Conservation (phyloP, 2,329 filamentous ascomycete species). For the Alternaria gaisen region DNA sequence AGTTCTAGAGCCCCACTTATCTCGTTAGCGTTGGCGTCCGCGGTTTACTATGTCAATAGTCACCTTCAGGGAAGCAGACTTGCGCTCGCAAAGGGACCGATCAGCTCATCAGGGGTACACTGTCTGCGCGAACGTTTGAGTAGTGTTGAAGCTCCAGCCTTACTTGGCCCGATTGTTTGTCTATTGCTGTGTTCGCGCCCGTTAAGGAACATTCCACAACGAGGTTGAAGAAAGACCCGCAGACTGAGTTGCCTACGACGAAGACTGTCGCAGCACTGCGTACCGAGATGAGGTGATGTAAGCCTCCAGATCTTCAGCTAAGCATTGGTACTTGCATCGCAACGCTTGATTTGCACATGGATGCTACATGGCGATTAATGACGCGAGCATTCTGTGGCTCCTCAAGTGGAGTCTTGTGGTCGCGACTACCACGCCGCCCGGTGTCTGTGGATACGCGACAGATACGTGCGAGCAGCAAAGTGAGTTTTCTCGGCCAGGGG, state of each 20-base stretch:
- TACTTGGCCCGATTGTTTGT: constrained; percentile 1
- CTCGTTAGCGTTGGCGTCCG: constrained; percentile 10
- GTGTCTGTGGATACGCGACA: constrained; percentile 1
- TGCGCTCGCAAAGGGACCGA: constrained; percentile 4
- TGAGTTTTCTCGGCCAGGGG: background rate
- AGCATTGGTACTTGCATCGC: background rate
- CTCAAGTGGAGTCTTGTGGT: background rate
- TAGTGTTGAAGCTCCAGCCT: constrained; percentile 5
- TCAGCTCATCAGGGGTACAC: constrained; percentile 7
- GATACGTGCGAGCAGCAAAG: background rate
- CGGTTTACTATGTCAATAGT: constrained; percentile 27
- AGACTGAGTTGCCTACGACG: background rate
- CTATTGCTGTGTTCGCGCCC: background rate
- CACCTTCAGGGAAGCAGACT: constrained; percentile 4
- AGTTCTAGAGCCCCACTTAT: constrained; percentile 16
- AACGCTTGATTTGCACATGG: constrained; percentile 9
- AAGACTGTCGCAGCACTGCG: background rate
- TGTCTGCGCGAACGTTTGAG: constrained; percentile 12
- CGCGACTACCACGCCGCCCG: background rate
- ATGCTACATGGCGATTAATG: background rate
- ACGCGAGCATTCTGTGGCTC: background rate
- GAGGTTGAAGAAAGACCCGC: background rate
- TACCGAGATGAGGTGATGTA: background rate
- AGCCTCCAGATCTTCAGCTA: background rate
- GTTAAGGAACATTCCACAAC: background rate